Conservation (phyloP, 768 basidiomycete genomes). For the Tulasnella calospora region DNA sequence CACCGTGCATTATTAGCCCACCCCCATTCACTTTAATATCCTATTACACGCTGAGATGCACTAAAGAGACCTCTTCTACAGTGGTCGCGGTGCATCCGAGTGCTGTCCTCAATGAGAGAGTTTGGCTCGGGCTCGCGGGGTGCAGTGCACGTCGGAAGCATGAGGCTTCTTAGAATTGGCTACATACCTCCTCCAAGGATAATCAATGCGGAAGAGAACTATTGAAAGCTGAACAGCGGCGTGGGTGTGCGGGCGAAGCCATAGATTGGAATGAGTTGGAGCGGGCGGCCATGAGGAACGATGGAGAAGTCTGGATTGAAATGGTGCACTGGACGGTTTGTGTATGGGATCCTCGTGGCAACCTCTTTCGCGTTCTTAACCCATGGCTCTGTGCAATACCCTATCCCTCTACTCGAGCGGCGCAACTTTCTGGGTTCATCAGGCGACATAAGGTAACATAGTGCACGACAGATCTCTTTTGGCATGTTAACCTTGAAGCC, state of each 20-base stretch:
- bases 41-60: not conserved
- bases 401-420: not conserved
- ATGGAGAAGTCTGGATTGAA: not conserved
- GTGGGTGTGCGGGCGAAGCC: not conserved
- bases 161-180: not conserved
- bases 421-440: not conserved
- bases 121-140: not conserved
- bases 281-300: not conserved
- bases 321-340: too few species aligned
- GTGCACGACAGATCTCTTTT: not conserved
- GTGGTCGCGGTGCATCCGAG: not conserved
- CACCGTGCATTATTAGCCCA: not conserved
- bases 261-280: not conserved
- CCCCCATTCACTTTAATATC: not conserved
- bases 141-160: not conserved
- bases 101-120: not conserved
- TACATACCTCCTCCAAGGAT: not conserved
- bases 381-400: not conserved
- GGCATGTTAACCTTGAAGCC: too few species aligned
- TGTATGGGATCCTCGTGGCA: not conserved
- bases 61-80: not conserved
- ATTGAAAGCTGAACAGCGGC: not conserved
- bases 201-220: not conserved
- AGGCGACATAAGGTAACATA: not conserved
- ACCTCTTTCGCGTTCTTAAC: not conserved